Base-by-base conservation (phyloP, 2,329 filamentous ascomycete genomes). In the Fusarium austroafricanum region DNA sequence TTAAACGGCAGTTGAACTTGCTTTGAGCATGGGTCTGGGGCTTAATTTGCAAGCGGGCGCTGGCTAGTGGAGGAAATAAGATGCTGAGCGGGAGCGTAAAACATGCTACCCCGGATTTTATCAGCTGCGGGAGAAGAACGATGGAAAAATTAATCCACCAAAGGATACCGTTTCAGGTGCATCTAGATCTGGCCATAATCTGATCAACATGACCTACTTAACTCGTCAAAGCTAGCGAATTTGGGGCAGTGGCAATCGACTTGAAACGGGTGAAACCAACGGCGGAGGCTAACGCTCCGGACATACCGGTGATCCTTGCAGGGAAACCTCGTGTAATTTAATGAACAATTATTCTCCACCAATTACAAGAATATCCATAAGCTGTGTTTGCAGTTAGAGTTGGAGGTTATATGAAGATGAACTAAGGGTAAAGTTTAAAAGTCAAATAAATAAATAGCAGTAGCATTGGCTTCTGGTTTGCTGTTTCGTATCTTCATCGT, bases 211-310 rank as follows among this genome's bases (percentile, higher is more conserved):
- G 14, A 10, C 33, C 43, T 45, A 23, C 43, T 57, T 50, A 11
- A 26, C 61, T 64, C 2, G 26, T 51, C 38, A 5, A 8, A 47
- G 60, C 49, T 47, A 54, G 20, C 12, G 8, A 14, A 14, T 20
- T 20, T 52, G 38, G 28, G 35, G 21, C 23, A 33, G 33, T 18
- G 18, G 45, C 43, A 50, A 6, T 35, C n/a, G 26, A 54, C 33
- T 54, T 66, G 60, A 61, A 68, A 61, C 61, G 55, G 49, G 42
- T 61, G 65, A 66, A 69, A 69, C 65, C 29, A 44, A 60, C 31
- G 29, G n/a, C 65, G 65, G 65, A 68, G 20, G 35, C 14, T 29
- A 20, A 57, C 26, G 18, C 37, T 68, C 65, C 65, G 65, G 21
- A 26, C 45, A 12, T 39, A 7, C 35, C 15, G 21, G 31, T 10